Percentiles rank a stretch among this genome's conserved stretches.
phyloP scores from a whole-genome alignment of 495 filamentous ascomycete genomes.

The Hyaloscypha hepaticicola region DNA sequence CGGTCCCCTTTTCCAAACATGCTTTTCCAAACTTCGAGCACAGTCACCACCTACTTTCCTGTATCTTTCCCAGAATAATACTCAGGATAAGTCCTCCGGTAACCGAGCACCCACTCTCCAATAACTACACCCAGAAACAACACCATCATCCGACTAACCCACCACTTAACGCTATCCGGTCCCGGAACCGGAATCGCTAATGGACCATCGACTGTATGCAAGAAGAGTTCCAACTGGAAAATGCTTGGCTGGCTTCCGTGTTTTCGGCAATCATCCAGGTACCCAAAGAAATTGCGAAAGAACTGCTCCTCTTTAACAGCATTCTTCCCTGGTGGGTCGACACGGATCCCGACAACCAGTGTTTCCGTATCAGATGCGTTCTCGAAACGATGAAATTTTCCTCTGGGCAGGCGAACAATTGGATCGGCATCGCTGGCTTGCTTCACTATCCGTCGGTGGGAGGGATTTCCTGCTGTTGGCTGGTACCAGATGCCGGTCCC shows the following conservation, averaged over 20 bases:
- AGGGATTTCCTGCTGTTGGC: slow-evolving; percentile 4
- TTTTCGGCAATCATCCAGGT: slow-evolving; percentile 20
- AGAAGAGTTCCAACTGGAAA: slow-evolving; percentile 15
- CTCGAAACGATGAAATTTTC: slow-evolving; percentile 19
- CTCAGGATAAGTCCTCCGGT: slow-evolving; percentile 16
- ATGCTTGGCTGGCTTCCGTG: slow-evolving; percentile 4
- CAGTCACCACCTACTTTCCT: too few species aligned
- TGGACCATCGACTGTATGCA: slow-evolving; percentile 8
- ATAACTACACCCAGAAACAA: neutral
- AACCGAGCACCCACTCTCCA: slow-evolving; percentile 13
- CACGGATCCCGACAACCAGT: slow-evolving; percentile 8
- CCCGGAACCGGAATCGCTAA: slow-evolving; percentile 15
- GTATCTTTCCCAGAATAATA: slow-evolving; percentile 7
- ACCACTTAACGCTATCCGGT: slow-evolving; percentile 6
- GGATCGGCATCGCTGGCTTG: neutral
- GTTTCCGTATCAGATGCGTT: slow-evolving; percentile 12
- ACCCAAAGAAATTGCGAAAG: slow-evolving; percentile 23
- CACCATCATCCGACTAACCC: slow-evolving; percentile 9
- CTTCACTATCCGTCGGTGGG: neutral
- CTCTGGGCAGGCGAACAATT: neutral
- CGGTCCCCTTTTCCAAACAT: too few species aligned
- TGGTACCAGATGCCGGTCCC: slow-evolving; percentile 12
- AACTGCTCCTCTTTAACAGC: slow-evolving; percentile 7
- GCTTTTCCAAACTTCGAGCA: too few species aligned
- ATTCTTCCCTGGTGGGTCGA: neutral